These are phyloP conservation scores for Meredithiella fracta DNA, from an alignment of 2,329 filamentous ascomycete species.

Conservation along the genomic window DNA sequence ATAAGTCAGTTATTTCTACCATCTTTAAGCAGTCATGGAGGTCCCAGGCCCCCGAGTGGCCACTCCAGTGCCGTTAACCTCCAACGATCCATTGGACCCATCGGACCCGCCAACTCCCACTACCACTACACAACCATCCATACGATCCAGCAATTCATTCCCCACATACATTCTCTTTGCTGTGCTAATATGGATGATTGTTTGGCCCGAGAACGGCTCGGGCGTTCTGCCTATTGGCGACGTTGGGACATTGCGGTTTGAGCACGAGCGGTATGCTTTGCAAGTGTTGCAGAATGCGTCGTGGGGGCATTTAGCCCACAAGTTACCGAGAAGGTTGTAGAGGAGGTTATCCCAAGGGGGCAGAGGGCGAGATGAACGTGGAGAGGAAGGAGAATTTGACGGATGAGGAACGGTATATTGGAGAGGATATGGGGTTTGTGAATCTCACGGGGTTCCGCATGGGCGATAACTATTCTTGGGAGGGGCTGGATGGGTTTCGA, in stretches of 20 bases:
- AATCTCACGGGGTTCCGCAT: slow-evolving; percentile 64
- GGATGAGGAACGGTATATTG: slow-evolving; percentile 11
- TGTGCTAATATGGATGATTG: slow-evolving; percentile 12
- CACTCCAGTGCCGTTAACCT: too few relatives aligned
- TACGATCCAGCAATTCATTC: slow-evolving; percentile 6
- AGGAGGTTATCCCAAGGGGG: slow-evolving; percentile 14
- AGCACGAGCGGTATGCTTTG: slow-evolving; percentile 35
- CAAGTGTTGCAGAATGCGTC: slow-evolving; percentile 36
- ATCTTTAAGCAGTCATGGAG: background rate
- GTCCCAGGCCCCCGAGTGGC: background rate
- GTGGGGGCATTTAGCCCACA: slow-evolving; percentile 45
- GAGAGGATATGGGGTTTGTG: slow-evolving; percentile 28
- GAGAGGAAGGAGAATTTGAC: slow-evolving; percentile 3
- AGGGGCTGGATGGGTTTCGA: slow-evolving; percentile 45
- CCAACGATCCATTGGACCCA: background rate
- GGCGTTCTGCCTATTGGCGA: slow-evolving; percentile 21
- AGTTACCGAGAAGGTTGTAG: slow-evolving; percentile 1
- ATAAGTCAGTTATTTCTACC: background rate
- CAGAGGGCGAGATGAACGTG: background rate
- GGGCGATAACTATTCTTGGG: slow-evolving; percentile 64
- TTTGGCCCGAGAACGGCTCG: slow-evolving; percentile 17
- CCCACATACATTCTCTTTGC: slow-evolving; percentile 8
- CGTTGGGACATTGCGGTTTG: slow-evolving; percentile 24
- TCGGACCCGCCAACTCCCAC: background rate
- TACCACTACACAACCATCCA: background rate